Evolutionary conservation across 192 early-diverging fungal genomes (phyloP), one percentile per base, ranked within the genome.

Genomic region (Lunasporangiospora selenospora): DNA sequence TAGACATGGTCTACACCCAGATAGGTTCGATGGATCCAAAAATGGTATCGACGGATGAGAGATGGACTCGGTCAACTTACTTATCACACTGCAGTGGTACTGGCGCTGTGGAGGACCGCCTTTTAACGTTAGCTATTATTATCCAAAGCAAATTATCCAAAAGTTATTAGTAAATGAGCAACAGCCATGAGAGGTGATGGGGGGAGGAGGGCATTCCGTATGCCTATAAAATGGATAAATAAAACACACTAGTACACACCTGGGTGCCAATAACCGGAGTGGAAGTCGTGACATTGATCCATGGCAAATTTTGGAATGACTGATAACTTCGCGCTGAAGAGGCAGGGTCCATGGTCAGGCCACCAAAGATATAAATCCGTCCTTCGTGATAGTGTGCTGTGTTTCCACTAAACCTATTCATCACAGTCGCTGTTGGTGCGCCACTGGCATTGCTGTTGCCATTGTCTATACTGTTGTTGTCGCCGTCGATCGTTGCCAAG

Each of bases 51-150:
- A n/a, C n/a, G n/a, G n/a, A n/a, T n/a, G n/a, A n/a, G n/a, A n/a
- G n/a, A n/a, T n/a, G n/a, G n/a, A n/a, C n/a, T n/a, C n/a, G n/a
- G n/a, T n/a, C n/a, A n/a, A 36, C 50, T 62, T 63, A 73, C 69
- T 73, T 6, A 63, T 33, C 7, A 73, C 69, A 53, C 69, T 73
- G 55, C 69, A 73, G 19, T 73, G 69, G 19, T 62, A 47, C 3
- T 63, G 54, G 18, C 69, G 69, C 11, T 38, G 34, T 9, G 34
- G 16, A 19, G 69, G 69, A 37, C 52, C 29, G 6, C 33, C n/a
- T 1, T 61, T 61, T 2, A 73, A 13, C 4, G 69, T 73, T 1
- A 73, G 23, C 54, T 71, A 19, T n/a, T n/a, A n/a, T n/a, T n/a
- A n/a, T n/a, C n/a, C n/a, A n/a, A n/a, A n/a, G n/a, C n/a, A n/a